Evolutionary conservation across 306 rosid species (phyloP).

Genomic region (Lathyrus aphaca): DNA sequence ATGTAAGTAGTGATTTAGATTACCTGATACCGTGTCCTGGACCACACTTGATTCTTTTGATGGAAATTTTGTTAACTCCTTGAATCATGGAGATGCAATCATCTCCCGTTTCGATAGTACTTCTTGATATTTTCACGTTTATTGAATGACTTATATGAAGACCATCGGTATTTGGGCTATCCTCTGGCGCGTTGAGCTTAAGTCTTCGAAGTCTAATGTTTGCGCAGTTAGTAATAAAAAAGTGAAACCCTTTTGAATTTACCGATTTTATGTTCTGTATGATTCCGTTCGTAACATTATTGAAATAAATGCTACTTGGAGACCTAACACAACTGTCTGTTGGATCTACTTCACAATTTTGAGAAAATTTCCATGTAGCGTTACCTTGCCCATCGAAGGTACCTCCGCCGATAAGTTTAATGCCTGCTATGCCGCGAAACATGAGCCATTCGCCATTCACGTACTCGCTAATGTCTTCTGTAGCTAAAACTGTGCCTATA

Average conservation of each 20-base stretch:
- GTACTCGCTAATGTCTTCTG: slow-evolving; percentile 55
- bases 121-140: slow-evolving; percentile 34
- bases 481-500: slow-evolving; percentile 58
- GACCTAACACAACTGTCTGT: slow-evolving; percentile 44
- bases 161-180: slow-evolving; percentile 56
- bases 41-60: slow-evolving; percentile 39
- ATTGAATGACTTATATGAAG: slow-evolving; percentile 45
- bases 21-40: slow-evolving; percentile 61
- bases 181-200: slow-evolving; percentile 33
- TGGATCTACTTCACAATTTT: slow-evolving; percentile 38
- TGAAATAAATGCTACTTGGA: slow-evolving; percentile 49
- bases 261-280: slow-evolving; percentile 44
- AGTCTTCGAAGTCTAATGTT: slow-evolving; percentile 45
- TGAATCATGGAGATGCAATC: slow-evolving; percentile 53
- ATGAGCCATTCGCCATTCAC: slow-evolving; percentile 69
- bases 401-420: slow-evolving; percentile 72
- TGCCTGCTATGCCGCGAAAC: slow-evolving; percentile 54
- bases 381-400: slow-evolving; percentile 68
- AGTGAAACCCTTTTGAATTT: slow-evolving; percentile 51
- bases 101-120: slow-evolving; percentile 43
- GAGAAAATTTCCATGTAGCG: background rate
- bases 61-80: slow-evolving; percentile 31
- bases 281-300: slow-evolving; percentile 33
- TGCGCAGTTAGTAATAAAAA: slow-evolving; percentile 41
- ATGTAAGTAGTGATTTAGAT: background rate